Conservation (phyloP, 2,329 filamentous ascomycete genomes). For the Ramichloridium luteum region DNA sequence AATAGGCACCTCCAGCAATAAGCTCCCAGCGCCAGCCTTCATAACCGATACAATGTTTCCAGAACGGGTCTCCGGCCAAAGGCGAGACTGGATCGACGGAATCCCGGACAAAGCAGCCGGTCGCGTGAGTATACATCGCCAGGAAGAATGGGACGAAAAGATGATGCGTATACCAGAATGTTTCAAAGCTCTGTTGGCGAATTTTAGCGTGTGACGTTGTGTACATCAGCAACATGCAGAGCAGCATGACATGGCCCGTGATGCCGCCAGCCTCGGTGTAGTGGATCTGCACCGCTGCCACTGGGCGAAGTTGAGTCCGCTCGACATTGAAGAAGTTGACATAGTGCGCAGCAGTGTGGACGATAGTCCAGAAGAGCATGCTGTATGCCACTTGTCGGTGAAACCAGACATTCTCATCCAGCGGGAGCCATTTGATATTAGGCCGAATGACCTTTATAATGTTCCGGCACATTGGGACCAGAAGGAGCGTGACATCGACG, state of each 20-base stretch:
- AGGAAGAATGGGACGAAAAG: constrained; percentile 95
- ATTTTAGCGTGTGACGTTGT: constrained; percentile 90
- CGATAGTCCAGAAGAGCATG: constrained; percentile 65
- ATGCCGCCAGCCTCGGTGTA: constrained; percentile 81
- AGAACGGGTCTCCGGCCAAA: constrained; percentile 70
- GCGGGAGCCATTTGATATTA: constrained; percentile 72
- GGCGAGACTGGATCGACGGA: constrained; percentile 60
- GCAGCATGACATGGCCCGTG: constrained; percentile 91
- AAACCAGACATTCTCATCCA: constrained; percentile 97
- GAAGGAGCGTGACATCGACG: constrained; percentile 73
- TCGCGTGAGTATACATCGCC: constrained; percentile 88
- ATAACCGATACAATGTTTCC: constrained; percentile 89
- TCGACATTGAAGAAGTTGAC: constrained; percentile 99
- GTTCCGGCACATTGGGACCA: constrained; percentile 90
- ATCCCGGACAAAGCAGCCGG: constrained; percentile 92
- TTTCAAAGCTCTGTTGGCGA: constrained; percentile 92
- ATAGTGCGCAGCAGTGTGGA: constrained; percentile 75
- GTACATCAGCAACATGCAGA: constrained; percentile 99
- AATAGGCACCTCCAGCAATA: constrained; percentile 70
- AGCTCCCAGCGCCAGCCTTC: constrained; percentile 97
- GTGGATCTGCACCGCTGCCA: constrained; percentile 78
- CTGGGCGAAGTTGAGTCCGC: constrained; percentile 64
- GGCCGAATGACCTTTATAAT: constrained; percentile 74
- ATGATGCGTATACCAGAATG: constrained; percentile 98
- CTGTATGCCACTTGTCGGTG: constrained; percentile 90